A percentile compares a stretch with the other conserved stretches of the same genome.
Evolutionary conservation across 768 basidiomycete genomes (phyloP).

Genomic region (Mycena galopus): DNA sequence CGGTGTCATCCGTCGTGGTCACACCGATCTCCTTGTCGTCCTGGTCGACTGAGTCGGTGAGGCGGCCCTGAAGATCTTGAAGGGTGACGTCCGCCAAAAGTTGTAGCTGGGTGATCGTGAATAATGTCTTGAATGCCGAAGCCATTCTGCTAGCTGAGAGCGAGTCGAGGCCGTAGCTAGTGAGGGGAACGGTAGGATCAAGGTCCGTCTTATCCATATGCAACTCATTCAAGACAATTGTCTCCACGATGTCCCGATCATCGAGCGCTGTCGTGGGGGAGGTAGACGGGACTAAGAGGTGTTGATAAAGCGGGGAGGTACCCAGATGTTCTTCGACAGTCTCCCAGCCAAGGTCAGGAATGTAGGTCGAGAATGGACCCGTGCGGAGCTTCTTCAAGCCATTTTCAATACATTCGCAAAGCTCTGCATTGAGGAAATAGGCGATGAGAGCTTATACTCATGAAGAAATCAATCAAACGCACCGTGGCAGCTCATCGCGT

Average conservation of each 20-base stretch:
- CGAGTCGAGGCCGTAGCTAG: constrained; percentile 15
- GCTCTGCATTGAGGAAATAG: neutral
- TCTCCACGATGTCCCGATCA: neutral
- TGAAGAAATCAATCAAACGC: neutral
- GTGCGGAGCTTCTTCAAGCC: neutral
- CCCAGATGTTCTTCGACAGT: neutral
- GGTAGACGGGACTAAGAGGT: neutral
- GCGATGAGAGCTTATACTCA: neutral
- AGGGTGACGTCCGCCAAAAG: constrained; percentile 4
- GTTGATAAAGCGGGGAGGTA: neutral
- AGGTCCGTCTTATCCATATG: neutral
- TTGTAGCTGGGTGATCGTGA: constrained; percentile 19
- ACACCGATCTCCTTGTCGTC: neutral
- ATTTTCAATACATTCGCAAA: constrained; percentile 1
- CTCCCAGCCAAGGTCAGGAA: constrained; percentile 8
- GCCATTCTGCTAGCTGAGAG: constrained; percentile 12
- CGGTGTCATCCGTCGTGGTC: neutral
- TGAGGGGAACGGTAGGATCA: neutral
- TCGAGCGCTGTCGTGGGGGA: neutral
- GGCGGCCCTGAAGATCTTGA: neutral
- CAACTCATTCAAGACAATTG: neutral
- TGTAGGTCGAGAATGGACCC: neutral
- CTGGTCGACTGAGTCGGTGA: neutral
- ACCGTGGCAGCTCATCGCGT: constrained; percentile 10
- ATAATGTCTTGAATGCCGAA: neutral